These are phyloP conservation scores for Cubamyces lactineus DNA, from an alignment of 768 basidiomycete genomes.

Conservation along the genomic window DNA sequence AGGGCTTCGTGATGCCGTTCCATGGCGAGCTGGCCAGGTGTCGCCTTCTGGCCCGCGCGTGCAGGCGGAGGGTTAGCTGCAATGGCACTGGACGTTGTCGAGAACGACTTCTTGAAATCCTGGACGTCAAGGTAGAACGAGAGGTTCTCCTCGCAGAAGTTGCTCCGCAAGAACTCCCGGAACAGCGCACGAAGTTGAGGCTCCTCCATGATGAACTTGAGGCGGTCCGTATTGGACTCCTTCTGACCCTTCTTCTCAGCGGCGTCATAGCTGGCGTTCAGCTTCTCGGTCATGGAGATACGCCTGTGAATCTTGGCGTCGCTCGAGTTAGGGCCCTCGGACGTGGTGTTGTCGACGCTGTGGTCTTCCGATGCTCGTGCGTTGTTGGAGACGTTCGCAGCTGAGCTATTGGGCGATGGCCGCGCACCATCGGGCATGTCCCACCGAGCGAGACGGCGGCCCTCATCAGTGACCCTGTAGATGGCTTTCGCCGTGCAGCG, in stretches of 20 bases:
- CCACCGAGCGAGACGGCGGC: conserved; percentile 86
- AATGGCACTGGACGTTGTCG: conserved; percentile 90
- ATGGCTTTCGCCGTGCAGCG: conserved; percentile 94
- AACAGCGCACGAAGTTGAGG: conserved; percentile 87
- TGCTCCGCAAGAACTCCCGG: conserved; percentile 90
- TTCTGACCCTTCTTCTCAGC: conserved; percentile 60
- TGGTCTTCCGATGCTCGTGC: conserved; percentile 64
- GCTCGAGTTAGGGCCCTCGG: conserved; percentile 41
- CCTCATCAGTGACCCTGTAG: conserved; percentile 94
- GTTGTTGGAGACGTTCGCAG: conserved; percentile 57
- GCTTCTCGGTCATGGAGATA: conserved; percentile 75
- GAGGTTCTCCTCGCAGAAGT: conserved; percentile 98
- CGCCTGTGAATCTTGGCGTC: conserved; percentile 77
- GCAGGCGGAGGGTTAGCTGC: conserved; percentile 47
- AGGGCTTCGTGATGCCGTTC: conserved; percentile 95
- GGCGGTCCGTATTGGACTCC: conserved; percentile 90
- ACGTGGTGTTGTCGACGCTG: conserved; percentile 32
- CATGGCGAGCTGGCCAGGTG: conserved; percentile 87
- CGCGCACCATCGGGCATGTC: conserved; percentile 49
- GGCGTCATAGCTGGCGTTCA: conserved; percentile 58
- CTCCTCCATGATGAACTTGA: conserved; percentile 92
- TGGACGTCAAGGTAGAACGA: conserved; percentile 97
- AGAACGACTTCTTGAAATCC: conserved; percentile 96
- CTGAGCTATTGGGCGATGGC: conserved; percentile 68
- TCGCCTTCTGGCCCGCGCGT: conserved; percentile 46